Percentiles rank a stretch among this genome's conserved stretches.
Conservation (phyloP, 2,329 filamentous ascomycete species). For the Ceratocystis destructans region DNA sequence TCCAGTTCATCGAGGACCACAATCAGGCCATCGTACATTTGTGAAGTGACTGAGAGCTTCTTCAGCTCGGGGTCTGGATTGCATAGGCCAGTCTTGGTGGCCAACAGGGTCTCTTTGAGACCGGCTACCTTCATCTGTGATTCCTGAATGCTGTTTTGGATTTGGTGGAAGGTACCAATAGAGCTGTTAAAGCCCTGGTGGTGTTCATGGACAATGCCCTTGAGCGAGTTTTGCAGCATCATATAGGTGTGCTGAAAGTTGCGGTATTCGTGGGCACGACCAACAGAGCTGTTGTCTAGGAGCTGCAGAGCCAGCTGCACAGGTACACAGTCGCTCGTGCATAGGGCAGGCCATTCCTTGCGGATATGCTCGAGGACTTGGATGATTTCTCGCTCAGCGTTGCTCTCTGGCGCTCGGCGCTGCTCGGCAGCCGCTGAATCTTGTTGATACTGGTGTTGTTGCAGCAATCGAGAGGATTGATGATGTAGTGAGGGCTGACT, state of each 20-base stretch:
- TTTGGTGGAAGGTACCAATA: slow-evolving; percentile 97
- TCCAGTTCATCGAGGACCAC: slow-evolving; percentile 74
- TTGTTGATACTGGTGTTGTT: slow-evolving; percentile 21
- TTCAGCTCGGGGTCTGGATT: slow-evolving; percentile 82
- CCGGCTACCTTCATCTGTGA: slow-evolving; percentile 75
- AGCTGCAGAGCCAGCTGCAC: slow-evolving; percentile 91
- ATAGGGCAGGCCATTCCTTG: slow-evolving; percentile 84
- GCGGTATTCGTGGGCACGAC: slow-evolving; percentile 73
- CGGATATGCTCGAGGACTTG: slow-evolving; percentile 71
- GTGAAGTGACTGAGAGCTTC: slow-evolving; percentile 73
- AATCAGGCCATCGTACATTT: slow-evolving; percentile 80
- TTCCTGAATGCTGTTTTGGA: slow-evolving; percentile 79
- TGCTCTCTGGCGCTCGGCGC: slow-evolving; percentile 29
- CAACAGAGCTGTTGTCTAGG: slow-evolving; percentile 85
- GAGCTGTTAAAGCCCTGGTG: slow-evolving; percentile 99
- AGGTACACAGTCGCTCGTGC: slow-evolving; percentile 72
- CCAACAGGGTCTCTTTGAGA: slow-evolving; percentile 69
- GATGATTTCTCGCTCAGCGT: slow-evolving; percentile 42
- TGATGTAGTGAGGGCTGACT: slow-evolving; percentile 5
- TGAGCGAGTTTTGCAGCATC: slow-evolving; percentile 83
- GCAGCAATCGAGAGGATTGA: slow-evolving; percentile 13
- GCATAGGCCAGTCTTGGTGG: slow-evolving; percentile 68
- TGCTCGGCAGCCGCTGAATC: slow-evolving; percentile 9
- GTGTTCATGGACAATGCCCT: slow-evolving; percentile 93
- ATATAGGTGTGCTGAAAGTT: slow-evolving; percentile 73